These are phyloP conservation scores for Trichoderma brevicompactum DNA, from an alignment of 2,329 filamentous ascomycete genomes.

Conservation along the genomic window DNA sequence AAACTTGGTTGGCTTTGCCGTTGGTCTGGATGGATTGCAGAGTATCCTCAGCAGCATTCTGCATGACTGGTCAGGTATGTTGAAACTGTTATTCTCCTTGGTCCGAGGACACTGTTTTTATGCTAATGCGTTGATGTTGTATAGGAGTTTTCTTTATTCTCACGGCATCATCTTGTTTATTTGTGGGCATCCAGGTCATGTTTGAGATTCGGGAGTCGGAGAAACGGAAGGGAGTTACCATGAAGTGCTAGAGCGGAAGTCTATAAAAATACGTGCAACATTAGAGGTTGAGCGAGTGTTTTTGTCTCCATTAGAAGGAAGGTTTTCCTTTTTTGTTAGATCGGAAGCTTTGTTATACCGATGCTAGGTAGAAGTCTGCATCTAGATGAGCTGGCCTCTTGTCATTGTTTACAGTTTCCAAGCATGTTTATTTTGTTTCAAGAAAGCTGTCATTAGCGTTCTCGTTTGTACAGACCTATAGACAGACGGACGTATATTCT, in stretches of 20 bases:
- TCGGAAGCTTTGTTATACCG: neutral
- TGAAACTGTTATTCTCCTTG: neutral
- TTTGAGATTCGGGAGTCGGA: constrained; percentile 91
- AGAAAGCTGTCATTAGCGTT: no score
- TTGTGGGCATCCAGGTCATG: constrained; percentile 90
- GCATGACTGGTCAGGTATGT: constrained; percentile 69
- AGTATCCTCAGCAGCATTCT: constrained; percentile 77
- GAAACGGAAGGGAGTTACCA: constrained; percentile 75
- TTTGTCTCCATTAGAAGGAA: constrained; percentile 8
- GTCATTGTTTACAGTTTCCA: no score
- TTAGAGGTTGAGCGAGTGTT: constrained; percentile 16
- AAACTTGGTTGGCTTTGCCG: constrained; percentile 92
- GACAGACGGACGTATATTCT: no score
- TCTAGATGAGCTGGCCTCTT: constrained; percentile 14
- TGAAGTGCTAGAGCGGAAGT: constrained; percentile 70
- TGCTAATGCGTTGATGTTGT: constrained; percentile 33
- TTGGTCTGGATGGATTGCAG: constrained; percentile 85
- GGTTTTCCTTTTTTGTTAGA: neutral
- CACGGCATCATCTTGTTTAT: constrained; percentile 73
- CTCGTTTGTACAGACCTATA: no score
- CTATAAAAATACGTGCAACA: constrained; percentile 4
- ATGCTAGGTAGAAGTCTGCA: neutral
- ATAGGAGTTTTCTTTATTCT: constrained; percentile 73
- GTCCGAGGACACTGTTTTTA: neutral
- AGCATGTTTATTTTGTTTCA: no score